Evolutionary conservation across 345 rosid species (phyloP).

Genomic region (Raphanus sativus): DNA sequence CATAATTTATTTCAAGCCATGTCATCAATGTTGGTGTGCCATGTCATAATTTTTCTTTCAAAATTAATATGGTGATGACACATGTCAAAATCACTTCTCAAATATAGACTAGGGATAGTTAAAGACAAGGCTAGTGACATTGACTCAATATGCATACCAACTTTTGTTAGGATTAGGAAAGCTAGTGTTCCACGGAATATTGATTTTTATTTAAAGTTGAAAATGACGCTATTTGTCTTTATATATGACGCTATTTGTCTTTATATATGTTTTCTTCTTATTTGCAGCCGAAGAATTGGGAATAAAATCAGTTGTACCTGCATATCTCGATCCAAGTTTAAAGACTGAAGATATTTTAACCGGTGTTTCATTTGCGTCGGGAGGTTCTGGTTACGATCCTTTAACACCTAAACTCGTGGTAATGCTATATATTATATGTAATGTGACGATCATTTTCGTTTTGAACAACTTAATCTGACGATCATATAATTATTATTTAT

Average conservation of each 20-base stretch:
- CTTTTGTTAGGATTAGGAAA: background rate
- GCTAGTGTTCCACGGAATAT: background rate
- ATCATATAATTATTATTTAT: background rate
- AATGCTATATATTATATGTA: background rate
- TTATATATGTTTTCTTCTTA: background rate
- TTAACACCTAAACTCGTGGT: constrained; percentile 57
- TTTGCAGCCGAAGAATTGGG: constrained; percentile 67
- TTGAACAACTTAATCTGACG: background rate
- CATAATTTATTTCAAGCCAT: no score
- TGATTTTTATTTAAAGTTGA: background rate
- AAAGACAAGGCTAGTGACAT: background rate
- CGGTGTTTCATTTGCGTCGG: constrained; percentile 79
- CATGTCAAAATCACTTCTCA: no score
- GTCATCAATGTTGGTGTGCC: no score
- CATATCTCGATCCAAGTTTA: constrained; percentile 58
- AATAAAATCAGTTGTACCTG: constrained; percentile 56
- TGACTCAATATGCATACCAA: background rate
- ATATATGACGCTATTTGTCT: background rate
- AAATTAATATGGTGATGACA: no score
- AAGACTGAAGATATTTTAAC: constrained; percentile 54
- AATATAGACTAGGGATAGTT: no score
- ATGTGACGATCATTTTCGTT: no score
- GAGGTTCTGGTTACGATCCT: constrained; percentile 78
- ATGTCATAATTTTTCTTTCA: no score
- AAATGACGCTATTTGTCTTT: background rate